Base-by-base conservation (phyloP, 1,284 basidiomycete species). In the Papiliotrema fonsecae region DNA sequence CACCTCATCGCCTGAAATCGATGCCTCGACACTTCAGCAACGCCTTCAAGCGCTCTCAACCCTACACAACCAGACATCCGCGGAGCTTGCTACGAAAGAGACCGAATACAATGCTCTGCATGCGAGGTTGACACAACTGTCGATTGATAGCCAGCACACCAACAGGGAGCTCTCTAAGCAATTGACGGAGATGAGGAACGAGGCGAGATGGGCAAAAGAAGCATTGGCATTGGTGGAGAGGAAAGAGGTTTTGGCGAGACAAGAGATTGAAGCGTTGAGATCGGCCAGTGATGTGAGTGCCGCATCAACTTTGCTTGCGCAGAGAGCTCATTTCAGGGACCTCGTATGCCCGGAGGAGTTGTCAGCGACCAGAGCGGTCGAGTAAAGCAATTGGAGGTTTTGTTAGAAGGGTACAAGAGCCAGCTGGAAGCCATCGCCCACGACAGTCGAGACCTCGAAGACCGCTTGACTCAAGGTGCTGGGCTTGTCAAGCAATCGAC, bases 171-270 rank as follows among this genome's bases (percentile, higher is more conserved):
- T 70, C 27, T 56, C 54, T 6, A 56, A 54, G 26, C 52, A 62
- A 3, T 45, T 57, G 6, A 55, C 60, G 22, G 63, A 64, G 9
- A 53, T 61, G 5, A 66, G 67, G 51, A 55, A 70, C 19, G 70
- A 73, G 39, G 45, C 62, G 19, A 53, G 73, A 10, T 71, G 70
- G 65, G 70, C 70, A 1, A 63, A 57, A 21, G 68, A 73, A 42
- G 69, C 68, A 0, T 51, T 69, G 22, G 54, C 51, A 3, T 57
- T 45, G 24, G 70, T 69, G 4, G 72, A 74, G 45, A 50, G 54
- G 39, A 55, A 64, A 11, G 65, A 71, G 46, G 52, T 59, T 18
- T 42, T 71, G 19, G 58, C 58, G 0, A 65, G 57, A 45, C 50
- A 61, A 28, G 69, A 74, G 49, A 50, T 67, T 3, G 65, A 67